These are phyloP conservation scores for Apiotrichum porosum DNA, from an alignment of 1,284 basidiomycete genomes.

Conservation along the genomic window DNA sequence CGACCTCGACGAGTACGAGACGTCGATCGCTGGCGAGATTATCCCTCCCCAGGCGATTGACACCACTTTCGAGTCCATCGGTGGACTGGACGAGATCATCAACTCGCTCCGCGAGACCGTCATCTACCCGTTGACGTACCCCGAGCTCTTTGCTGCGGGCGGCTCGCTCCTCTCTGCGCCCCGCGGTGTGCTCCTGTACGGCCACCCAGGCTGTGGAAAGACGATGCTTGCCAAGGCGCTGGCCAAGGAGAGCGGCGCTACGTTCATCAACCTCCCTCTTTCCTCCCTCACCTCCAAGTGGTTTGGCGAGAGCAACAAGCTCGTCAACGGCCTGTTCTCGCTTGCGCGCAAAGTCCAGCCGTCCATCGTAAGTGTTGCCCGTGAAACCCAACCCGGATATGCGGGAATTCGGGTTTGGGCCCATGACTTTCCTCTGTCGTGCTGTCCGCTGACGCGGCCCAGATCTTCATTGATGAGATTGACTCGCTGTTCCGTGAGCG, in stretches of 20 bases:
- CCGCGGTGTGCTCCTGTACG: constrained; percentile 72
- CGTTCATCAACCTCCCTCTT: constrained; percentile 84
- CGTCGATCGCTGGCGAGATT: constrained; percentile 55
- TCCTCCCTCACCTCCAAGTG: constrained; percentile 72
- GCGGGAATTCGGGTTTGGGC: neutral
- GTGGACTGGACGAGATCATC: constrained; percentile 92
- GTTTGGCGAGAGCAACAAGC: constrained; percentile 98
- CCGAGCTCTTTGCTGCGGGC: constrained; percentile 75
- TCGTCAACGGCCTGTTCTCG: constrained; percentile 79
- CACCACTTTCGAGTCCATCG: constrained; percentile 57
- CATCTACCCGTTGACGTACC: constrained; percentile 91
- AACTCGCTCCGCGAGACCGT: constrained; percentile 88
- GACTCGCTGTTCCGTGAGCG: constrained; percentile 88
- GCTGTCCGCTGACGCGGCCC: constrained; percentile 3
- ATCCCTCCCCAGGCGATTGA: constrained; percentile 53
- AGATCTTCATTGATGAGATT: constrained; percentile 76
- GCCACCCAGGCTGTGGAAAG: constrained; percentile 89
- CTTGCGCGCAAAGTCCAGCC: constrained; percentile 71
- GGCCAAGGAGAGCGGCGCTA: constrained; percentile 93
- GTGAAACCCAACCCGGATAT: too few relatives aligned
- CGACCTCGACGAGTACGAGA: constrained; percentile 53
- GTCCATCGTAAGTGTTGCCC: constrained; percentile 52
- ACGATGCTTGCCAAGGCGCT: constrained; percentile 94
- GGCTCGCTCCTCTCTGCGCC: constrained; percentile 57
- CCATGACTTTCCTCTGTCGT: neutral